Evolutionary conservation across 306 rosid species (phyloP), one percentile per base, ranked within the genome.

Genomic region (Castanea mollissima): DNA sequence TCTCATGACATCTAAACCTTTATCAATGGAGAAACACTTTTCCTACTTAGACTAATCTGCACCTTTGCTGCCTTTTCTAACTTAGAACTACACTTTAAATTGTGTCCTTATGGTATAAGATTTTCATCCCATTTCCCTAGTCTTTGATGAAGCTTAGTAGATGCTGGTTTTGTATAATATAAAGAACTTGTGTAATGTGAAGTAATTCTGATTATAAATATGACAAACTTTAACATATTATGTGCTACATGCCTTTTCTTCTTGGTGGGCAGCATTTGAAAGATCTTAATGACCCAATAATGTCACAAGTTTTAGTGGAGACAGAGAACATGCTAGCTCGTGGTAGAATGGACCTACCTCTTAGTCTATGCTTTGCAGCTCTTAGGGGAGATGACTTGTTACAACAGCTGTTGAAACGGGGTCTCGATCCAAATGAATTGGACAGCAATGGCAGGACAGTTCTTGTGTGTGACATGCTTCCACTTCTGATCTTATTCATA

Each of bases 261-360:
- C 72, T 69, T 71, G 86, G 58, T 29, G 84, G 23, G 55, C 90
- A 96, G 99, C 93, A 89, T 79, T 84, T 96, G 86, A 93, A 89
- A 80, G 94, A 84, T 19, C 71, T 79, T 1, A 85, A 88, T 25
- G 89, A 96, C 78, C 96, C 98, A 77, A 73, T 88, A 1, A 93
- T 96, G 99, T 90, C 93, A 57, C 93, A 92, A 59, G 91, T 91
- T 82, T 77, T 96, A 76, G 69, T 74, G 83, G 98, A 93, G 86
- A 90, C 91, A 9, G 94, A 93, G 90, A 90, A 85, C 88, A 90
- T 96, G 97, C 81, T 96, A 55, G 92, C 97, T 81, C 89, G 90
- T 65, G 98, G 99, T 20, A 85, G 89, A 74, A 55, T 91, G 98
- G 97, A 88, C 83, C 82, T 93, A 63, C 98, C 99, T 11, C 89